Percentiles rank a stretch among this genome's conserved stretches.
Conservation (phyloP, 192 early-diverging fungal genomes). For the Pilaira anomala region DNA sequence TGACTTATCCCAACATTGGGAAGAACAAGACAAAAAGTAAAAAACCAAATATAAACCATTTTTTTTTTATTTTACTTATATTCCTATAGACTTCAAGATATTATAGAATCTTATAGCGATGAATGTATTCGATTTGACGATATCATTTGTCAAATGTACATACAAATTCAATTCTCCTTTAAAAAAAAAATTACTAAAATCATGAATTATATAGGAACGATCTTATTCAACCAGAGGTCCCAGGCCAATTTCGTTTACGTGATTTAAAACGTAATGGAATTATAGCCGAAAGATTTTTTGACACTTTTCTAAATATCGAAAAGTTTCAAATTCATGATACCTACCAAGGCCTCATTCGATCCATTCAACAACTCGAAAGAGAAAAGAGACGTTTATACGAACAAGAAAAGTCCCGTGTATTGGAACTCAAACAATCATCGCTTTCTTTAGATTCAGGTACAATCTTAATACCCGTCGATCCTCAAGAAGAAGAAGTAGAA, state of each 20-base stretch:
- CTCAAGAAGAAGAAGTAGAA: too few species aligned
- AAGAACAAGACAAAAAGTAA: slow-evolving; percentile 62
- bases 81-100: slow-evolving; percentile 3
- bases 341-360: slow-evolving; percentile 18
- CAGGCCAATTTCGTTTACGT: slow-evolving; percentile 27
- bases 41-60: neutral
- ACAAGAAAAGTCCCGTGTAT: neutral
- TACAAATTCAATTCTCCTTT: neutral
- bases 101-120: slow-evolving; percentile 1
- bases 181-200: neutral
- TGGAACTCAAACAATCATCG: neutral
- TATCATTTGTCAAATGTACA: slow-evolving; percentile 37
- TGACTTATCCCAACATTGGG: slow-evolving; percentile 83
- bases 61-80: neutral
- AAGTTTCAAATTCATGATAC: slow-evolving; percentile 36
- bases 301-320: slow-evolving; percentile 36
- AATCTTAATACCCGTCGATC: too few species aligned
- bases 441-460: too few species aligned
- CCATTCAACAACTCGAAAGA: slow-evolving; percentile 2
- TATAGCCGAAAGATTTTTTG: slow-evolving; percentile 38
- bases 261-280: slow-evolving; percentile 34
- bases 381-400: neutral
- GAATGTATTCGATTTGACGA: slow-evolving; percentile 35
- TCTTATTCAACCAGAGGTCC: slow-evolving; percentile 28
- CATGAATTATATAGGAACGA: slow-evolving; percentile 26